These are phyloP conservation scores for Kluyveromyces wickerhamii DNA, from an alignment of 805 yeast species.

Conservation along the genomic window DNA sequence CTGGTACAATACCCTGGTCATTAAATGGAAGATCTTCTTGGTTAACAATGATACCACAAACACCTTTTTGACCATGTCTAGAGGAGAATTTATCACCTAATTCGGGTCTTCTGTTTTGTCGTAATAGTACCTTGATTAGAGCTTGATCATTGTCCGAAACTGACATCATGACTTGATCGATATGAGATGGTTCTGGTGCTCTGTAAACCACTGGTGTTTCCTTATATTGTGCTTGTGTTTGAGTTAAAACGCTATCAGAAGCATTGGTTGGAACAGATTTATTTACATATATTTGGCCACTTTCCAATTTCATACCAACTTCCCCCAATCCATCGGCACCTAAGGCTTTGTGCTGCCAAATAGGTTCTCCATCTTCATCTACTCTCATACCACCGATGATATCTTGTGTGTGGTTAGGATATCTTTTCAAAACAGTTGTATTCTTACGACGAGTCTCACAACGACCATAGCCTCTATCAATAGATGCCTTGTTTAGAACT, in stretches of 20 bases:
- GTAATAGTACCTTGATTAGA: constrained; percentile 76
- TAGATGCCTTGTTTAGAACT: constrained; percentile 84
- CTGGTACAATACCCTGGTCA: constrained; percentile 88
- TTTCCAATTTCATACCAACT: constrained; percentile 83
- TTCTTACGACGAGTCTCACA: constrained; percentile 93
- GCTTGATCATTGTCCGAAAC: constrained; percentile 94
- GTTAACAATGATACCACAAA: constrained; percentile 94
- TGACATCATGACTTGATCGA: constrained; percentile 97
- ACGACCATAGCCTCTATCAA: constrained; percentile 96
- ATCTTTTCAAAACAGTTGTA: constrained; percentile 80
- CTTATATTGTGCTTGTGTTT: constrained; percentile 50
- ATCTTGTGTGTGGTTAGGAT: constrained; percentile 91
- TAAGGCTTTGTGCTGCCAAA: constrained; percentile 75
- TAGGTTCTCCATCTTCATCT: constrained; percentile 71
- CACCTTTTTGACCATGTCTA: constrained; percentile 98
- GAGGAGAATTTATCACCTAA: constrained; percentile 96
- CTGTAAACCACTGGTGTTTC: constrained; percentile 88
- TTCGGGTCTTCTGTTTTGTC: constrained; percentile 97
- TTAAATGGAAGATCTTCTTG: constrained; percentile 96
- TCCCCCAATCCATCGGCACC: constrained; percentile 97
- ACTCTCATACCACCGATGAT: constrained; percentile 86
- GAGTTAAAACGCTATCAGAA: constrained; percentile 41
- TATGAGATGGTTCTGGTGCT: constrained; percentile 92
- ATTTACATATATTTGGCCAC: constrained; percentile 91
- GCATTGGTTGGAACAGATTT: constrained; percentile 88